Conservation (phyloP, 176 grass and related monocot genomes). For the Thinopyrum elongatum region DNA sequence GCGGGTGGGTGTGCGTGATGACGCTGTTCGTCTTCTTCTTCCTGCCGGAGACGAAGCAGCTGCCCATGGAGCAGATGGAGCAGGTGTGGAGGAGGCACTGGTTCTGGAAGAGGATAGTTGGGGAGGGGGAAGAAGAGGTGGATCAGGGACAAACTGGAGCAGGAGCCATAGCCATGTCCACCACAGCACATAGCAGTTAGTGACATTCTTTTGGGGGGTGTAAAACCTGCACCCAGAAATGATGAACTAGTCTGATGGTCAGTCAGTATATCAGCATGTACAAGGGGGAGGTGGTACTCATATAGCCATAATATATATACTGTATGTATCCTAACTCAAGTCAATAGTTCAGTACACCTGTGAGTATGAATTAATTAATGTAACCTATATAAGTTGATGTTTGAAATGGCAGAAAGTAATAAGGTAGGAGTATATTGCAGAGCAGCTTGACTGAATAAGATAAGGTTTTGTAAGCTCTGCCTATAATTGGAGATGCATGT, state of each 20-base stretch:
- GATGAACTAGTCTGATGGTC: background rate
- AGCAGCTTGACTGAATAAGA: background rate
- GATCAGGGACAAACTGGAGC: background rate
- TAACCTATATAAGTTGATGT: background rate
- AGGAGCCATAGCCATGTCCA: slow-evolving; percentile 27
- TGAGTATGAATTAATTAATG: background rate
- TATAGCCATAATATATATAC: background rate
- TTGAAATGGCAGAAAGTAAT: background rate
- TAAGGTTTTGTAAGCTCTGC: background rate
- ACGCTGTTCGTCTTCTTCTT: slow-evolving; percentile 67
- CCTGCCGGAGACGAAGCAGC: slow-evolving; percentile 75
- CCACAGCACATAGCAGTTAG: background rate
- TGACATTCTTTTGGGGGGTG: background rate
- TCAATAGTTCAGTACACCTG: background rate
- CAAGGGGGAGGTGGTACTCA: background rate
- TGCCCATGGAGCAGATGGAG: slow-evolving; percentile 89
- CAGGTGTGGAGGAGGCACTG: slow-evolving; percentile 75
- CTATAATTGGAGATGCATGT: background rate
- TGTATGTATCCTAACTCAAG: background rate
- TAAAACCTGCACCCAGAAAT: background rate
- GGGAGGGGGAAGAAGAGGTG: slow-evolving; percentile 33
- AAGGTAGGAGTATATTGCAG: too few species aligned
- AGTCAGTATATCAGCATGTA: background rate
- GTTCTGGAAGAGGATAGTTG: slow-evolving; percentile 68
- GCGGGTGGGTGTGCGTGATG: slow-evolving; percentile 58